Percentiles rank a stretch among this genome's conserved stretches.
phyloP scores from a whole-genome alignment of 495 filamentous ascomycete species.

The Aspergillus bridgeri region DNA sequence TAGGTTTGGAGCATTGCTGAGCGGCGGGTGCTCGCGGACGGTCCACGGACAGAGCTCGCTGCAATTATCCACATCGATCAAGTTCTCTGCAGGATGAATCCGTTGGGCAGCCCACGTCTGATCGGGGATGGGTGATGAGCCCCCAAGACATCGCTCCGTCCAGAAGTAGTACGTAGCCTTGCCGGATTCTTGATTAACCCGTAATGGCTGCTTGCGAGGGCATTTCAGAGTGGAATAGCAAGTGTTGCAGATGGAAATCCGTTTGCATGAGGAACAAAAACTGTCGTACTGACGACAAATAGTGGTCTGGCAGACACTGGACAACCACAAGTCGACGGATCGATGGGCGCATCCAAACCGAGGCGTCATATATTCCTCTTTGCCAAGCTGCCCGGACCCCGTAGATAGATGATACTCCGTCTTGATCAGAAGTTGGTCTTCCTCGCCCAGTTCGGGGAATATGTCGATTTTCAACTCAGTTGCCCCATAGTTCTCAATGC shows the following conservation, averaged over 20 bases:
- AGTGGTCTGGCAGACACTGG: slow-evolving; percentile 41
- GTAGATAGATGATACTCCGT: slow-evolving; percentile 43
- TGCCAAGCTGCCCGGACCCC: slow-evolving; percentile 37
- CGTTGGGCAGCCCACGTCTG: slow-evolving; percentile 28
- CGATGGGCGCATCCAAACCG: slow-evolving; percentile 47
- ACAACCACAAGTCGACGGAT: slow-evolving; percentile 45
- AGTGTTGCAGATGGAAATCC: slow-evolving; percentile 39
- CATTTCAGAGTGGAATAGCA: slow-evolving; percentile 39
- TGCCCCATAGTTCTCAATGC: slow-evolving; percentile 40
- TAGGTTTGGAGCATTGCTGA: slow-evolving; percentile 31
- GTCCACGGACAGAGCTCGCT: slow-evolving; percentile 46
- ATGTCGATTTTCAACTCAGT: slow-evolving; percentile 38
- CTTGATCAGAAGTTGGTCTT: slow-evolving; percentile 32
- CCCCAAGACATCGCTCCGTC: slow-evolving; percentile 41
- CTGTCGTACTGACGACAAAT: slow-evolving; percentile 40
- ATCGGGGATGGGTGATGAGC: slow-evolving; percentile 28
- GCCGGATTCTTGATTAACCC: slow-evolving; percentile 21
- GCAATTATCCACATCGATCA: slow-evolving; percentile 39
- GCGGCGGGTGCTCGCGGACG: slow-evolving; percentile 39
- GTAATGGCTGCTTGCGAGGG: slow-evolving; percentile 34
- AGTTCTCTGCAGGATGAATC: slow-evolving; percentile 40
- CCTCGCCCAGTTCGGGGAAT: slow-evolving; percentile 36
- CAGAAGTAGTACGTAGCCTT: slow-evolving; percentile 38
- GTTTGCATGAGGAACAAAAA: slow-evolving; percentile 37
- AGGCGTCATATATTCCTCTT: slow-evolving; percentile 42